Percentiles rank a stretch among this genome's conserved stretches.
Conservation (phyloP, 306 rosid species). For the Ormosia semicastrata region DNA sequence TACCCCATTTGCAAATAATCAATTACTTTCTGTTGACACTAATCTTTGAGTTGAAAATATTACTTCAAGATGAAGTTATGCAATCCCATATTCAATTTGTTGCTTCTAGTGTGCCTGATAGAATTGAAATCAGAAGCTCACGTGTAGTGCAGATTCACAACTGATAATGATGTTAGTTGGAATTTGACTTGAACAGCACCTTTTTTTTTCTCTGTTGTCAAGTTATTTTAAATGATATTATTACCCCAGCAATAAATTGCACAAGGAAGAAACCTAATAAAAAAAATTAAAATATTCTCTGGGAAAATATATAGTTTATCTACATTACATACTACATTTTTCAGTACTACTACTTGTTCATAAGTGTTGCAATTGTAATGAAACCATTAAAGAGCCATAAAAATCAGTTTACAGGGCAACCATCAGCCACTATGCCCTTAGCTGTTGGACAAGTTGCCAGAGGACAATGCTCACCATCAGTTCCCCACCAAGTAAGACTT, state of each 20-base stretch:
- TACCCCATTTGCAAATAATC: background rate
- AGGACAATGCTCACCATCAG: conserved; percentile 67
- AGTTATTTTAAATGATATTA: background rate
- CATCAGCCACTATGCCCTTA: conserved; percentile 52
- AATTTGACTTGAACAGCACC: background rate
- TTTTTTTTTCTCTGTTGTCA: too few relatives aligned
- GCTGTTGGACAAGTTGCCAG: conserved; percentile 68
- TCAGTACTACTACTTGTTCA: background rate
- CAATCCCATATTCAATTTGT: background rate
- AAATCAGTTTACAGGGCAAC: conserved; percentile 53
- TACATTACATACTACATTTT: background rate
- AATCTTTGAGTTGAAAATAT: background rate
- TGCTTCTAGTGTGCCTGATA: background rate
- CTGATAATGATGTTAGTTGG: background rate
- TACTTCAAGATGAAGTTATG: background rate
- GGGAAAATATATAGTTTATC: too few relatives aligned
- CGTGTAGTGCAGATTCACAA: background rate
- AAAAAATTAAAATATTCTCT: background rate
- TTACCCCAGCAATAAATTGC: background rate
- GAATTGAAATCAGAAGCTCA: background rate
- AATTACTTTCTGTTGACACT: background rate
- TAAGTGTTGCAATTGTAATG: background rate
- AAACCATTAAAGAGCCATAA: background rate
- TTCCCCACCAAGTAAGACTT: conserved; percentile 78
- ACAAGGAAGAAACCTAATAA: background rate